Conservation (phyloP, 495 filamentous ascomycete genomes). For the Wilcoxina mikolae region DNA sequence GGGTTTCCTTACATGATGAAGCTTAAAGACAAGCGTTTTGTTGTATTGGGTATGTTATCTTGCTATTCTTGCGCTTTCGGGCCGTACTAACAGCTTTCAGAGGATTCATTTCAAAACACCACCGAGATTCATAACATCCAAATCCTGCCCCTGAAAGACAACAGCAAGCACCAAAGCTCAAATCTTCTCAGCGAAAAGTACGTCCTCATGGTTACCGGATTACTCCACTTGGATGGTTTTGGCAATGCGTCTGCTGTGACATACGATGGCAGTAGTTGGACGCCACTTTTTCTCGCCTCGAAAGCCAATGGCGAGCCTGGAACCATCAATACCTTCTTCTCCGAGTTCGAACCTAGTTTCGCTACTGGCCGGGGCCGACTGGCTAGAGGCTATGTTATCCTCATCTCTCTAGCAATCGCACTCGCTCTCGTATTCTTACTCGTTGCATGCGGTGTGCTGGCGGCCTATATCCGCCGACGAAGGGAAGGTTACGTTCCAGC, state of each 20-base stretch:
- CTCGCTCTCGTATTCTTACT: slow-evolving; percentile 77
- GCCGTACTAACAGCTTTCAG: not conserved
- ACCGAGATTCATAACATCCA: slow-evolving; percentile 66
- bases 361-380: slow-evolving; percentile 38
- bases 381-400: slow-evolving; percentile 71
- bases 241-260: slow-evolving; percentile 67
- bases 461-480: slow-evolving; percentile 69
- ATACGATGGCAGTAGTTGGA: slow-evolving; percentile 63
- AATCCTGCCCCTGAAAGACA: slow-evolving; percentile 46
- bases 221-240: slow-evolving; percentile 57
- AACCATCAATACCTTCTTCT: slow-evolving; percentile 63
- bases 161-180: slow-evolving; percentile 47
- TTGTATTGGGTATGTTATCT: slow-evolving; percentile 12
- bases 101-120: slow-evolving; percentile 42
- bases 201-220: slow-evolving; percentile 66
- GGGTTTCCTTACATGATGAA: slow-evolving; percentile 64
- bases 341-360: slow-evolving; percentile 57
- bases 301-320: slow-evolving; percentile 47
- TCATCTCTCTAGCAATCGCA: slow-evolving; percentile 83
- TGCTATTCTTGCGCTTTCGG: too few species aligned
- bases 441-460: slow-evolving; percentile 65
- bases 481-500: slow-evolving; percentile 77
- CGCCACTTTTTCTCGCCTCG: slow-evolving; percentile 66
- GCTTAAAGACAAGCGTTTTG: slow-evolving; percentile 51
- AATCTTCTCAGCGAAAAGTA: slow-evolving; percentile 48